Conservation (phyloP, 108 stramenopile genomes). For the Nitzschia sp. region DNA sequence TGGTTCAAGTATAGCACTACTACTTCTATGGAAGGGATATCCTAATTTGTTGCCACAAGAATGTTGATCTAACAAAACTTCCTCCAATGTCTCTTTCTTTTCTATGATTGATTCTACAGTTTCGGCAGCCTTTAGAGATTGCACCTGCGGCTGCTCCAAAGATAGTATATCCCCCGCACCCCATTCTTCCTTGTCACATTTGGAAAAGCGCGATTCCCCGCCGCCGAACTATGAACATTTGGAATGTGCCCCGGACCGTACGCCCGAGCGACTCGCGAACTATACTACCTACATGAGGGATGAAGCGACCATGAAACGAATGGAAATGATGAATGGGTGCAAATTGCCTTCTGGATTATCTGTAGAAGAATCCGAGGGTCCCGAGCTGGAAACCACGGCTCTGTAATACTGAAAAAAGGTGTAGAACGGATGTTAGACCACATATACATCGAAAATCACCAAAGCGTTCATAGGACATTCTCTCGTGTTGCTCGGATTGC, state of each 20-base stretch:
- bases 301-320: neutral
- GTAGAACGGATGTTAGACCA: neutral
- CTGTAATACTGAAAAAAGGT: neutral
- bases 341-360: conserved; percentile 25
- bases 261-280: neutral
- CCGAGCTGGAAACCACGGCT: neutral
- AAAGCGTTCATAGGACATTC: neutral
- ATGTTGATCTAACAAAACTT: neutral
- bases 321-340: conserved; percentile 14
- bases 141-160: conserved; percentile 14
- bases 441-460: neutral
- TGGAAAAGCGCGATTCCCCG: conserved; percentile 17
- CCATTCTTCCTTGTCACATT: neutral
- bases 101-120: conserved; percentile 13
- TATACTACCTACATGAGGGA: no score
- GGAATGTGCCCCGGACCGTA: neutral
- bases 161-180: neutral
- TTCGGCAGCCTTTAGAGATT: conserved; percentile 17
- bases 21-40: neutral
- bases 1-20: neutral
- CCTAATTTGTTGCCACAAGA: neutral
- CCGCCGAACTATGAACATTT: conserved; percentile 1
- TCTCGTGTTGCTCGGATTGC: conserved; percentile 37
- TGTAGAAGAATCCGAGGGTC: neutral
- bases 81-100: neutral